Conservation (phyloP, 2,329 filamentous ascomycete species). For the Pezizomycotina sp. region DNA sequence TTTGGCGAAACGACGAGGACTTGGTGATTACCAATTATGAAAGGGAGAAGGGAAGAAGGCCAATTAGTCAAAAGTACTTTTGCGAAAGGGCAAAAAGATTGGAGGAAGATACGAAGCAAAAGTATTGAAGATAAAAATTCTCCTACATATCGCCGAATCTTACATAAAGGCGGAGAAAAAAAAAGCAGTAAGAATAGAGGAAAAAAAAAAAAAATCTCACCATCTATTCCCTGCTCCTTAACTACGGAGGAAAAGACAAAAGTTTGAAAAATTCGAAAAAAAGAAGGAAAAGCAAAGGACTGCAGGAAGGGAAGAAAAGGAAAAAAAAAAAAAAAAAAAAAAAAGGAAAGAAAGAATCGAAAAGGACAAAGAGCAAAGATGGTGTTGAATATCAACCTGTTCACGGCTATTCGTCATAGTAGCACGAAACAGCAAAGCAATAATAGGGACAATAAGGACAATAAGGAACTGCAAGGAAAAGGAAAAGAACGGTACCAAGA, state of each 20-base stretch:
- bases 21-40: too few species aligned
- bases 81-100: background rate
- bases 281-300: conserved; percentile 5
- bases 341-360: conserved; percentile 1
- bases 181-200: conserved; percentile 7
- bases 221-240: conserved; percentile 3
- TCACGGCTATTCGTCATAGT: too few species aligned
- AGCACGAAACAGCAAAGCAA: too few species aligned
- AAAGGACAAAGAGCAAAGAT: background rate
- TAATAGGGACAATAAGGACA: too few species aligned
- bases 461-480: too few species aligned
- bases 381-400: too few species aligned
- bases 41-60: too few species aligned
- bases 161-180: conserved; percentile 15
- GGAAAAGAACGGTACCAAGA: too few species aligned
- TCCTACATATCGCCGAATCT: conserved; percentile 6
- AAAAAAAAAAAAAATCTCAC: conserved; percentile 7
- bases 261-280: conserved; percentile 1
- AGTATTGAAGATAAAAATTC: conserved; percentile 4
- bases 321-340: conserved; percentile 2
- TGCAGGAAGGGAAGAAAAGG: background rate
- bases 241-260: conserved; percentile 5
- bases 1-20: too few species aligned
- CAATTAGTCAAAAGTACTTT: too few species aligned
- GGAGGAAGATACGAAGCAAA: background rate